Evolutionary conservation across 495 filamentous ascomycete genomes (phyloP).

Genomic region (Lophium mytilinum): DNA sequence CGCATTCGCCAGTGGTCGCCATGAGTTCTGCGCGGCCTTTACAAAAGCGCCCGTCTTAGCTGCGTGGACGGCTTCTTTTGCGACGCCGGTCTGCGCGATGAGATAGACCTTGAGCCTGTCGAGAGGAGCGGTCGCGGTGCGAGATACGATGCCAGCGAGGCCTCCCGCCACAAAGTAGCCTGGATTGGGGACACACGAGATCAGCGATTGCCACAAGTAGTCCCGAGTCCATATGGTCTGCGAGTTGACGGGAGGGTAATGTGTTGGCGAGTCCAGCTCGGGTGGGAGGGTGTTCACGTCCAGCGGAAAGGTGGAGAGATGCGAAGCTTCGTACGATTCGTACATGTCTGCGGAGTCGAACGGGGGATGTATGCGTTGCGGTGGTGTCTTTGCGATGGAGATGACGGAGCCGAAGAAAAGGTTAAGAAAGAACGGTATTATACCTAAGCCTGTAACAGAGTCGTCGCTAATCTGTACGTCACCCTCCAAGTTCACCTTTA

Average conservation of each 20-base stretch:
- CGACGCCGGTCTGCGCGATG: constrained; percentile 74
- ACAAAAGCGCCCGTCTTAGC: constrained; percentile 64
- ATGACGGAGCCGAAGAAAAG: constrained; percentile 60
- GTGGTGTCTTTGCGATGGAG: constrained; percentile 42
- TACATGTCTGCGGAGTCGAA: constrained; percentile 3
- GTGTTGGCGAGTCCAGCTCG: constrained; percentile 3
- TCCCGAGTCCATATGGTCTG: constrained; percentile 13
- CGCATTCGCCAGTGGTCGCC: constrained; percentile 62
- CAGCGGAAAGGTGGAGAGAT: neutral
- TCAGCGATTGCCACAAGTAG: constrained; percentile 44
- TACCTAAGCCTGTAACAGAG: constrained; percentile 89
- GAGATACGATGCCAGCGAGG: constrained; percentile 81
- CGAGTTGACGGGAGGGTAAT: constrained; percentile 1
- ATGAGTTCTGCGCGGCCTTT: constrained; percentile 55
- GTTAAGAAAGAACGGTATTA: constrained; percentile 63
- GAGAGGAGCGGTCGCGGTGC: constrained; percentile 88
- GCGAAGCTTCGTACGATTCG: constrained; percentile 1
- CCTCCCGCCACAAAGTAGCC: constrained; percentile 97
- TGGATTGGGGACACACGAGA: constrained; percentile 59
- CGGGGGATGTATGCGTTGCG: neutral
- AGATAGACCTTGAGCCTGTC: constrained; percentile 97
- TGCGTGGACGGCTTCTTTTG: constrained; percentile 51
- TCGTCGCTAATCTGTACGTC: constrained; percentile 89
- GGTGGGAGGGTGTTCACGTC: constrained; percentile 17
- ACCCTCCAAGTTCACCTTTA: constrained; percentile 87